Percentiles rank a stretch among this genome's conserved stretches.
Conservation (phyloP, 768 basidiomycete species). For the Leccinum ochraceum region DNA sequence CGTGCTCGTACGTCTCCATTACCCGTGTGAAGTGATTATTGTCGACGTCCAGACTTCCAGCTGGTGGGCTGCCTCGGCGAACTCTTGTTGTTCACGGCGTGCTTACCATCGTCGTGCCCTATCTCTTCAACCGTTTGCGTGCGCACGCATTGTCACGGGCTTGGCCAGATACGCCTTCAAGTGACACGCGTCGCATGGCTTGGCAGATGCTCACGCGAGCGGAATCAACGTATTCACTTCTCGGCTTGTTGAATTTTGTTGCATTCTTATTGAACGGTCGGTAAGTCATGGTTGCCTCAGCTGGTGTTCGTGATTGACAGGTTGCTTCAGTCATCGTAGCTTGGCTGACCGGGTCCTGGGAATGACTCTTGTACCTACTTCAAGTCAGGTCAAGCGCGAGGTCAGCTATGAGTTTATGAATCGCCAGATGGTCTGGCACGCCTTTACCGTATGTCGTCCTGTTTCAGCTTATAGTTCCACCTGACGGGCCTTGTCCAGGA, state of each 20-base stretch:
- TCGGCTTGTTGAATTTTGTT: constrained; percentile 74
- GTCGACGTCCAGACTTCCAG: constrained; percentile 36
- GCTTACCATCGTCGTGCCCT: constrained; percentile 76
- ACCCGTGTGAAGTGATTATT: background rate
- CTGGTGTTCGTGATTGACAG: constrained; percentile 4
- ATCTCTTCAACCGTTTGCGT: constrained; percentile 74
- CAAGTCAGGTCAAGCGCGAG: constrained; percentile 68
- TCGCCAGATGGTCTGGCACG: constrained; percentile 99
- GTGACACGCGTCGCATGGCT: constrained; percentile 67
- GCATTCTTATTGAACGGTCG: constrained; percentile 85
- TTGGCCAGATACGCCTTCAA: constrained; percentile 90
- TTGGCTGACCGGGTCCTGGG: constrained; percentile 74
- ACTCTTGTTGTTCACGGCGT: constrained; percentile 66
- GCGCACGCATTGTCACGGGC: constrained; percentile 75
- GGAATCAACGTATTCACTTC: constrained; percentile 65
- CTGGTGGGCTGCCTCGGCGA: constrained; percentile 63
- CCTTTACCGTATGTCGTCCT: constrained; percentile 76
- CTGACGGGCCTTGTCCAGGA: constrained; percentile 57
- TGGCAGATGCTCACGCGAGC: constrained; percentile 69
- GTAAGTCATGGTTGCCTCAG: constrained; percentile 44
- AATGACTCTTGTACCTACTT: constrained; percentile 74
- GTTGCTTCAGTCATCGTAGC: constrained; percentile 73
- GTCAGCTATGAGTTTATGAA: constrained; percentile 99
- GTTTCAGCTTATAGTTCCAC: background rate
- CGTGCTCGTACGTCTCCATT: constrained; percentile 26